Percentiles rank a stretch among this genome's conserved stretches.
Conservation (phyloP, 2,329 filamentous ascomycete genomes). For the Penicillium janthinellum region DNA sequence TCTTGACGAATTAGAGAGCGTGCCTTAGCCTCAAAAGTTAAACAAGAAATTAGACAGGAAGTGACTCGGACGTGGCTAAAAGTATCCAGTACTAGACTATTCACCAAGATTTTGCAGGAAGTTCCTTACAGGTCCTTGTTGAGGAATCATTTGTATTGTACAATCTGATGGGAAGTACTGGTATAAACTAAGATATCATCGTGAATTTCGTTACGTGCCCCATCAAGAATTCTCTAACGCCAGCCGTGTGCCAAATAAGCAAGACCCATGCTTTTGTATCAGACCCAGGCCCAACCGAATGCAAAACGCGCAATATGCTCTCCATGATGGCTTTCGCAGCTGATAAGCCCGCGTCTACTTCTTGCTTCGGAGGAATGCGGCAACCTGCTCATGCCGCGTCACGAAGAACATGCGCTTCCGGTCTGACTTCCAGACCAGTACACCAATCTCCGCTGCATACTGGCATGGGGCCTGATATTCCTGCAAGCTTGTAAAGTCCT, state of each 20-base stretch:
- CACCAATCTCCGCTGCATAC: constrained; percentile 86
- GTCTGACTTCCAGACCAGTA: constrained; percentile 84
- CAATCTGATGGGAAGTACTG: constrained; percentile 9
- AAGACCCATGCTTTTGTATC: not conserved
- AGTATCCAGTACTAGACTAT: too few relatives aligned
- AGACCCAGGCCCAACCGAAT: constrained; percentile 1
- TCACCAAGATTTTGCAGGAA: not conserved
- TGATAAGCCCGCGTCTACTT: constrained; percentile 34
- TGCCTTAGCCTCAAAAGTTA: too few relatives aligned
- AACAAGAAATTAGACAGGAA: too few relatives aligned
- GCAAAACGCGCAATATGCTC: not conserved
- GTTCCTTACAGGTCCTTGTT: not conserved
- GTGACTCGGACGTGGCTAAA: too few relatives aligned
- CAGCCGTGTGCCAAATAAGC: constrained; percentile 3
- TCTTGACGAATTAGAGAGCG: too few relatives aligned
- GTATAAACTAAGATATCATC: constrained; percentile 11
- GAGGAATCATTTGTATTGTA: constrained; percentile 15
- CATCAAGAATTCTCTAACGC: constrained; percentile 12
- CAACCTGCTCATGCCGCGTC: constrained; percentile 84
- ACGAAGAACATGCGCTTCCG: constrained; percentile 85
- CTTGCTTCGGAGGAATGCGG: constrained; percentile 71
- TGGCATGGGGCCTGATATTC: constrained; percentile 56
- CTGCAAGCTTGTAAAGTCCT: constrained; percentile 76
- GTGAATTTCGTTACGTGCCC: constrained; percentile 22
- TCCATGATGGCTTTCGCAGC: not conserved